Percentiles rank a stretch among this genome's conserved stretches.
These are phyloP conservation scores for Fragaria ananassa DNA, from an alignment of 306 rosid genomes.

Conservation along the genomic window DNA sequence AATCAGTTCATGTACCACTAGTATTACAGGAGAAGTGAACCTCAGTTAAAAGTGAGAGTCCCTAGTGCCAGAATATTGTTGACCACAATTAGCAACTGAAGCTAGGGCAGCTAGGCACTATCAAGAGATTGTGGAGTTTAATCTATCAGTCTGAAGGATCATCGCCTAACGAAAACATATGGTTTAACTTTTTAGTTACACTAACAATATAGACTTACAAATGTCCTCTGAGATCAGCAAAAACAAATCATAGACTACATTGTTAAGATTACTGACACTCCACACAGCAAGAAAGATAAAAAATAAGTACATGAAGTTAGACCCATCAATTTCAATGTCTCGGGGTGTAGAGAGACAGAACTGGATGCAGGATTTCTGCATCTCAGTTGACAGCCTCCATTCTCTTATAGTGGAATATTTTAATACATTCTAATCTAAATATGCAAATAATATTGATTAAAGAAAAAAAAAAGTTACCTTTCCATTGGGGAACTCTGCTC, in stretches of 20 bases:
- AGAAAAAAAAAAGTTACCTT: conserved; percentile 50
- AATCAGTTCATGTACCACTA: neutral
- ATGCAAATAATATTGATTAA: neutral
- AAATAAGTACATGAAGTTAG: neutral
- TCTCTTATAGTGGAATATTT: neutral
- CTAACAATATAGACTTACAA: neutral
- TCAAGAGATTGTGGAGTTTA: neutral
- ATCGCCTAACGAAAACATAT: neutral
- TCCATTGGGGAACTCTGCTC: conserved; percentile 85
- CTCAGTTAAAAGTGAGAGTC: neutral
- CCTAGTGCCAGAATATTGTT: neutral
- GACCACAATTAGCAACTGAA: neutral
- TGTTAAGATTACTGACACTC: neutral
- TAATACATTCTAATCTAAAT: neutral
- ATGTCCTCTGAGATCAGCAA: neutral
- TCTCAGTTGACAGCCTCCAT: conserved; percentile 4
- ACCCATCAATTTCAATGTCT: neutral
- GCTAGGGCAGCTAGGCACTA: neutral
- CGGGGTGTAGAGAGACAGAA: neutral
- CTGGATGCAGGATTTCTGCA: neutral
- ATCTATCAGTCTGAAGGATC: neutral
- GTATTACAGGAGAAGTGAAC: conserved; percentile 1
- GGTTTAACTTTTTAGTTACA: neutral
- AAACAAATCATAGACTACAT: neutral
- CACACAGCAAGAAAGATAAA: neutral